Evolutionary conservation across 1,139 yeast genomes (phyloP).

Genomic region (Saccharomyces hybrid): DNA sequence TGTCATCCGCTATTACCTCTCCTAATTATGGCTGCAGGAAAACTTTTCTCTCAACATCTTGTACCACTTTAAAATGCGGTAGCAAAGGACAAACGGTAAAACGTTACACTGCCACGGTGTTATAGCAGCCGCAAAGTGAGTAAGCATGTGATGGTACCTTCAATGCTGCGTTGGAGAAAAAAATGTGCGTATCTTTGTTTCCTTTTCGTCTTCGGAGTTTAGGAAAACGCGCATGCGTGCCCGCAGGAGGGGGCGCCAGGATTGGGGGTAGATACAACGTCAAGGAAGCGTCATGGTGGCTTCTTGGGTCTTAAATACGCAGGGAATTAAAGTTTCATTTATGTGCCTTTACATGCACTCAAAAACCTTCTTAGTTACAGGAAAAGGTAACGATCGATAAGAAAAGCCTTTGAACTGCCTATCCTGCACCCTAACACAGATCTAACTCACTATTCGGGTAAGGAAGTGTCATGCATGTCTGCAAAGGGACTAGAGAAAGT

Average conservation of each 20-base stretch:
- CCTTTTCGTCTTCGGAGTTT: neutral
- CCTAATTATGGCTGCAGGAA: neutral
- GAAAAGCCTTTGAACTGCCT: neutral
- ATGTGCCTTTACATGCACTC: neutral
- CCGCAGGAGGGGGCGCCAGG: neutral
- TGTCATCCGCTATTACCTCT: neutral
- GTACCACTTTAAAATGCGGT: neutral
- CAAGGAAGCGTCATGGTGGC: neutral
- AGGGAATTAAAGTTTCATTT: neutral
- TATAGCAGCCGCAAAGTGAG: neutral
- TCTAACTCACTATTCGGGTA: neutral
- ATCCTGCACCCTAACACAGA: neutral
- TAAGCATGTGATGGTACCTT: neutral
- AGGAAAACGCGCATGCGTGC: neutral
- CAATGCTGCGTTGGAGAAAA: neutral
- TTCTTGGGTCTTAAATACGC: neutral
- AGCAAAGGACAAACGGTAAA: neutral
- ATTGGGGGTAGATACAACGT: neutral
- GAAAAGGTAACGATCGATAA: neutral
- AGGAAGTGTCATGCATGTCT: neutral
- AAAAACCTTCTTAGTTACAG: neutral
- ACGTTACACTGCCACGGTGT: neutral
- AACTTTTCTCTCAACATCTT: neutral
- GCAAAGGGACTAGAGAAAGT: neutral
- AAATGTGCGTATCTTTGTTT: neutral